Conservation (phyloP, 225 moss, liverwort and hornwort genomes). For the Marchantia polymorpha region DNA sequence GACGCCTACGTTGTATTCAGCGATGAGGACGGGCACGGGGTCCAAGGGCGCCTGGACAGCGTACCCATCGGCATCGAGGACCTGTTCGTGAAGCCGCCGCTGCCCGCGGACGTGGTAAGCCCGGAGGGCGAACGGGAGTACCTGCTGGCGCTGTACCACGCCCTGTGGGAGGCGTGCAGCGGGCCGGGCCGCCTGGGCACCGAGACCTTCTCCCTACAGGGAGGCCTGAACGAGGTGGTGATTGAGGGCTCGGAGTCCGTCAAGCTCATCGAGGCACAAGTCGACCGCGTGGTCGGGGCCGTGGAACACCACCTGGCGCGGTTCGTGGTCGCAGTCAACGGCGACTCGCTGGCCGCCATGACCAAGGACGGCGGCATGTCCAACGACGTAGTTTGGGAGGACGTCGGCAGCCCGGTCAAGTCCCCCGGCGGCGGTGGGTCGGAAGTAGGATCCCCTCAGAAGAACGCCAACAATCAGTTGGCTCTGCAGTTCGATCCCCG, state of each 20-base stretch:
- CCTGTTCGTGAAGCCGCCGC: constrained; percentile 66
- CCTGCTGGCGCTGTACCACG: constrained; percentile 66
- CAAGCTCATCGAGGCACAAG: constrained; percentile 92
- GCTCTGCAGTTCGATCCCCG: constrained; percentile 53
- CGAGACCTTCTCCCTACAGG: constrained; percentile 72
- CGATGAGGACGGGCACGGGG: constrained; percentile 71
- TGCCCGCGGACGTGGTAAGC: constrained; percentile 47
- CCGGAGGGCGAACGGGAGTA: constrained; percentile 50
- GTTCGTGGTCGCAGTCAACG: constrained; percentile 83
- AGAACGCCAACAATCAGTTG: constrained; percentile 25
- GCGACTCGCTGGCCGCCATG: constrained; percentile 59
- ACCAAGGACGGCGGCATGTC: constrained; percentile 62
- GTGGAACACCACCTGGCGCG: constrained; percentile 80
- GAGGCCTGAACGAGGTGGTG: constrained; percentile 54
- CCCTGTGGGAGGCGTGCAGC: constrained; percentile 83
- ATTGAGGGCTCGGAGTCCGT: constrained; percentile 89
- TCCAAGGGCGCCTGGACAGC: constrained; percentile 80
- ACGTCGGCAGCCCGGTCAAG: constrained; percentile 22
- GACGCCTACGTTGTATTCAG: constrained; percentile 81
- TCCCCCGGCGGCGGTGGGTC: constrained; percentile 20
- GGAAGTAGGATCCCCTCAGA: constrained; percentile 16
- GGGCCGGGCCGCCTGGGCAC: constrained; percentile 78
- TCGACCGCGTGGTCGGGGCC: constrained; percentile 78
- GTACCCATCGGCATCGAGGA: constrained; percentile 91
- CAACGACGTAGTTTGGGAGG: constrained; percentile 63